These are phyloP conservation scores for Entomortierella lignicola DNA, from an alignment of 192 early-diverging fungal genomes.

Conservation along the genomic window DNA sequence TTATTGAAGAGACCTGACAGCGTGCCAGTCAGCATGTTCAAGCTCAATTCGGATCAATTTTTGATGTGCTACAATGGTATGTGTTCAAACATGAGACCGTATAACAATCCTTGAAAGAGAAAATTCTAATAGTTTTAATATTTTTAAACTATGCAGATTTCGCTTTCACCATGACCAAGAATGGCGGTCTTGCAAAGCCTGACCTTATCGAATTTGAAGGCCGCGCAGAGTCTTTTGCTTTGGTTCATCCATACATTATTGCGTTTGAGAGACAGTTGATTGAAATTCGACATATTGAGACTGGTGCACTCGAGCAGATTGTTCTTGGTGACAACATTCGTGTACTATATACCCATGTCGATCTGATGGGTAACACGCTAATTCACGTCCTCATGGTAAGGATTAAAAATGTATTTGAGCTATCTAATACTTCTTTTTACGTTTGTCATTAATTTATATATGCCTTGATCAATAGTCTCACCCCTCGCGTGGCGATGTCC, in stretches of 20 bases:
- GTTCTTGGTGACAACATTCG: slow-evolving; percentile 27
- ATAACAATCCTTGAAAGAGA: not conserved
- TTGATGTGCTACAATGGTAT: slow-evolving; percentile 92
- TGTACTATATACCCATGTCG: slow-evolving; percentile 12
- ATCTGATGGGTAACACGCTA: slow-evolving; percentile 15
- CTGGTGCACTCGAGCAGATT: slow-evolving; percentile 54
- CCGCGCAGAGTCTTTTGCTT: slow-evolving; percentile 81
- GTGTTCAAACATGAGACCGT: slow-evolving; percentile 1
- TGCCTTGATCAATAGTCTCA: too few relatives aligned
- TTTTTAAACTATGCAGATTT: slow-evolving; percentile 68
- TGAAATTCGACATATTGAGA: slow-evolving; percentile 86
- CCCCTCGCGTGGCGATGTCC: slow-evolving; percentile 6
- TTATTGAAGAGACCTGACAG: slow-evolving; percentile 77
- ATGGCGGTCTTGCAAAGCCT: slow-evolving; percentile 73
- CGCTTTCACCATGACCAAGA: slow-evolving; percentile 90
- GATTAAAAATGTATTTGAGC: too few relatives aligned
- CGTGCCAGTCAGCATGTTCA: slow-evolving; percentile 86
- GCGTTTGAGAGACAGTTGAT: slow-evolving; percentile 90
- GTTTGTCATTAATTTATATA: not conserved
- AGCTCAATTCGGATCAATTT: slow-evolving; percentile 72
- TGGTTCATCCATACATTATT: slow-evolving; percentile 85
- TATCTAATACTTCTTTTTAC: not conserved
- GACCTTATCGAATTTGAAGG: slow-evolving; percentile 89
- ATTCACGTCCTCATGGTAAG: slow-evolving; percentile 33
- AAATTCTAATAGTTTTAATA: not conserved